Percentiles rank a stretch among this genome's conserved stretches.
These are phyloP conservation scores for Populus simonii DNA, from an alignment of 345 rosid genomes.

Conservation along the genomic window DNA sequence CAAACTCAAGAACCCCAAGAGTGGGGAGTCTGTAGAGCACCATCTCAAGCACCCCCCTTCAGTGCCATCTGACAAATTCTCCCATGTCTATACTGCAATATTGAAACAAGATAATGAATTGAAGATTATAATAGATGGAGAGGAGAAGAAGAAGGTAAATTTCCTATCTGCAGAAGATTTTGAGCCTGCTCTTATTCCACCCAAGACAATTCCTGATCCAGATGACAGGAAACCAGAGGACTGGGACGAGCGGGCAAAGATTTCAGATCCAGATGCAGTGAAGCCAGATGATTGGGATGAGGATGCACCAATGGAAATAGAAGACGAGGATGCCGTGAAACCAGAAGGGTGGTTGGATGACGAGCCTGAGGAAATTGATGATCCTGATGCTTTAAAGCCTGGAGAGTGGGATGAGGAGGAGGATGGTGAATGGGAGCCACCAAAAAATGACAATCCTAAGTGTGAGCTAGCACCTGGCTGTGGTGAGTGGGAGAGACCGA, in stretches of 20 bases:
- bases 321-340: slow-evolving; percentile 74
- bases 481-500: slow-evolving; percentile 84
- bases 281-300: slow-evolving; percentile 93
- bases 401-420: slow-evolving; percentile 94
- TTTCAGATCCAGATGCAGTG: slow-evolving; percentile 64
- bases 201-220: slow-evolving; percentile 80
- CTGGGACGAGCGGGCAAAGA: slow-evolving; percentile 78
- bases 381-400: slow-evolving; percentile 84
- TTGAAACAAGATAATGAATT: slow-evolving; percentile 67
- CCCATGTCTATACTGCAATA: slow-evolving; percentile 78
- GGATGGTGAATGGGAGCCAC: slow-evolving; percentile 91
- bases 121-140: slow-evolving; percentile 62
- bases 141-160: slow-evolving; percentile 73
- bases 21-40: slow-evolving; percentile 71
- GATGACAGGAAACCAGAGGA: slow-evolving; percentile 87
- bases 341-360: slow-evolving; percentile 90
- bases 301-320: slow-evolving; percentile 88
- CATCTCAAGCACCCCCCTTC: slow-evolving; percentile 75
- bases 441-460: slow-evolving; percentile 74
- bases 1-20: slow-evolving; percentile 87
- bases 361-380: slow-evolving; percentile 84
- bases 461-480: slow-evolving; percentile 76
- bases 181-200: slow-evolving; percentile 72
- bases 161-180: slow-evolving; percentile 69
- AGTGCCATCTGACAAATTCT: slow-evolving; percentile 71